Evolutionary conservation across 179 eudicot species (phyloP).

Genomic region (Spinacia oleracea): DNA sequence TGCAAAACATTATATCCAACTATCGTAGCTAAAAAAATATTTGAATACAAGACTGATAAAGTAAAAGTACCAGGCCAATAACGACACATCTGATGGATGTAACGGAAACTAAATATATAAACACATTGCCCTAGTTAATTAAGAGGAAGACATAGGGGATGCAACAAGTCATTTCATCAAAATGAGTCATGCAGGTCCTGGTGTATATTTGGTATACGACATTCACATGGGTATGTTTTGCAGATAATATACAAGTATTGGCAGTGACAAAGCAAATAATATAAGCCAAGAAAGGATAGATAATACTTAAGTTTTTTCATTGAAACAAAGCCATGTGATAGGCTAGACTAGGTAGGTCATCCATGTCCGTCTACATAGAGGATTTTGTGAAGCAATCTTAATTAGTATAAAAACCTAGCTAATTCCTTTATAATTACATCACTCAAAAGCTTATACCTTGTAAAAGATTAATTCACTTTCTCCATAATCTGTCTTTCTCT

Average conservation of each 20-base stretch:
- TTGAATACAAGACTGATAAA: background rate
- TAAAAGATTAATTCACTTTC: constrained; percentile 3
- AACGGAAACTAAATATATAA: background rate
- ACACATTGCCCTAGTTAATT: background rate
- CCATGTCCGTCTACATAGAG: background rate
- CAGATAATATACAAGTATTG: background rate
- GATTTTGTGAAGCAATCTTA: constrained; percentile 20
- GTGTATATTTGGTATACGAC: background rate
- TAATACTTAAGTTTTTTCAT: background rate
- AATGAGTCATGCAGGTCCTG: background rate
- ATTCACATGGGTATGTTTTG: constrained; percentile 2
- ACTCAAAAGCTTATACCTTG: background rate
- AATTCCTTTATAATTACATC: background rate
- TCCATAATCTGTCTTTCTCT: background rate
- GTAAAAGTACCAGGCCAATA: background rate
- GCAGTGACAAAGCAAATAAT: constrained; percentile 1
- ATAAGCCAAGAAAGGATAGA: background rate
- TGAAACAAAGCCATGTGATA: background rate
- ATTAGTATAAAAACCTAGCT: constrained; percentile 18
- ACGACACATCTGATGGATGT: background rate
- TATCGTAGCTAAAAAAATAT: background rate
- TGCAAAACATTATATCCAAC: too few species aligned
- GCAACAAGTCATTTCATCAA: background rate
- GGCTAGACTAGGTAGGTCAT: background rate
- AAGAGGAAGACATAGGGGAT: background rate